Evolutionary conservation across 2,329 filamentous ascomycete species (phyloP).

Genomic region (Stagonosporopsis cucurbitacearum): DNA sequence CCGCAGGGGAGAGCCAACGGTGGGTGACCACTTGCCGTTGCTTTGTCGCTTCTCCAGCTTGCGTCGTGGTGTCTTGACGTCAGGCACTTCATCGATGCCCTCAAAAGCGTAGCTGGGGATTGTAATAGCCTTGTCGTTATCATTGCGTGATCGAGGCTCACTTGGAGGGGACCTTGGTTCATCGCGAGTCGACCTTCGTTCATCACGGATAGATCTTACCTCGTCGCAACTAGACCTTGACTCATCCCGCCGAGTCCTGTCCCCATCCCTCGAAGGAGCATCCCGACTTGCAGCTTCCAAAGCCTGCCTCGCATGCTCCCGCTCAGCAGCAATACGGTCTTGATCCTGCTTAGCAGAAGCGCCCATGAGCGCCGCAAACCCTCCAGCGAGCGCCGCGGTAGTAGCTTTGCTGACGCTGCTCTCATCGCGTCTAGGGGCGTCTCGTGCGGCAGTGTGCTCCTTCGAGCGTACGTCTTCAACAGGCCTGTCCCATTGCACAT

Average conservation of each 20-base stretch:
- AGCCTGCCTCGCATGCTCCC: constrained; percentile 35
- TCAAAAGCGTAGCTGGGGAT: constrained; percentile 46
- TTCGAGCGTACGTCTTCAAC: neutral
- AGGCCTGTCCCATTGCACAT: constrained; percentile 7
- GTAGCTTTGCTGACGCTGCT: constrained; percentile 26
- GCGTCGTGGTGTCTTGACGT: constrained; percentile 53
- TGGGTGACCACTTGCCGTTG: constrained; percentile 49
- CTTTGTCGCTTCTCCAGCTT: constrained; percentile 57
- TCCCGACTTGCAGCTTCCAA: constrained; percentile 34
- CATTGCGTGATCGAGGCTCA: constrained; percentile 23
- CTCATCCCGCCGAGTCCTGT: too few species aligned
- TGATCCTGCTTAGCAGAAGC: constrained; percentile 43
- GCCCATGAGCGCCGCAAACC: constrained; percentile 44
- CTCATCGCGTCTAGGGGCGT: constrained; percentile 14
- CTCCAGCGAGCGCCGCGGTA: constrained; percentile 38
- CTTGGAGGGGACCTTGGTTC: constrained; percentile 26
- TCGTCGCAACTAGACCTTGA: constrained; percentile 8
- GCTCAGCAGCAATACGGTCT: constrained; percentile 40
- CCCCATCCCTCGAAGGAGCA: too few species aligned
- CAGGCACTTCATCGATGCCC: constrained; percentile 42
- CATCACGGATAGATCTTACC: neutral
- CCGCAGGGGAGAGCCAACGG: constrained; percentile 53
- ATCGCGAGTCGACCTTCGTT: neutral
- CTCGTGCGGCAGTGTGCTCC: constrained; percentile 11
- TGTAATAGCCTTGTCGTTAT: constrained; percentile 23